A percentile compares a stretch with the other conserved stretches of the same genome.
Conservation (phyloP, 768 basidiomycete species). For the Termitomyces sp. region DNA sequence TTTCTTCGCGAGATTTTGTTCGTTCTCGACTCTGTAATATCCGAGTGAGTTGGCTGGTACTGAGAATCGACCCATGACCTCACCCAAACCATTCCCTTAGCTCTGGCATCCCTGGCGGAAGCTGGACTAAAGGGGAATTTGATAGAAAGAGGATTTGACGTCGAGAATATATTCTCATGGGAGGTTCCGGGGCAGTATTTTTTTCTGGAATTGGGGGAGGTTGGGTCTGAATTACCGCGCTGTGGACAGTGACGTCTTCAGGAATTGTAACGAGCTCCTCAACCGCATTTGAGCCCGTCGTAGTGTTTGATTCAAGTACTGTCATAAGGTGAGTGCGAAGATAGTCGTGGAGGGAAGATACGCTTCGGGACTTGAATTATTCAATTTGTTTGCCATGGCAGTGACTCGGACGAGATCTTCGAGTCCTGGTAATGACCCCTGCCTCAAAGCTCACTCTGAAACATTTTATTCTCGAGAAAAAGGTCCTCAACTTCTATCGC, state of each 20-base stretch:
- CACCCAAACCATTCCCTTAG: slow-evolving; percentile 90
- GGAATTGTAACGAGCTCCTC: slow-evolving; percentile 24
- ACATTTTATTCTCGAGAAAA: slow-evolving; percentile 68
- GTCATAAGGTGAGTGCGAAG: slow-evolving; percentile 12
- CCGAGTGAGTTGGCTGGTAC: slow-evolving; percentile 15
- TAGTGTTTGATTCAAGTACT: slow-evolving; percentile 4
- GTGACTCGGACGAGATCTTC: neutral
- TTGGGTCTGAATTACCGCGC: slow-evolving; percentile 15
- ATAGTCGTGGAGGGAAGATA: slow-evolving; percentile 9
- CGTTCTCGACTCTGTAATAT: slow-evolving; percentile 46
- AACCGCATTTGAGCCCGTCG: slow-evolving; percentile 9
- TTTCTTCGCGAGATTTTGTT: slow-evolving; percentile 60
- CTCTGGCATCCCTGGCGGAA: slow-evolving; percentile 71
- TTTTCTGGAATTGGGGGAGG: slow-evolving; percentile 19
- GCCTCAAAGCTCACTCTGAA: slow-evolving; percentile 43
- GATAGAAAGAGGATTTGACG: slow-evolving; percentile 61
- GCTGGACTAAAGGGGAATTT: slow-evolving; percentile 69
- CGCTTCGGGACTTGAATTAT: slow-evolving; percentile 35
- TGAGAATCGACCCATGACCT: slow-evolving; percentile 19
- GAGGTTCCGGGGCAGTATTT: slow-evolving; percentile 27
- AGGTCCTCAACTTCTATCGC: slow-evolving; percentile 59
- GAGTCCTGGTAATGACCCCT: slow-evolving; percentile 10
- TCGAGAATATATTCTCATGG: slow-evolving; percentile 64
- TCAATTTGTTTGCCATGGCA: slow-evolving; percentile 11
- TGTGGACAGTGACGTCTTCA: slow-evolving; percentile 22